These are phyloP conservation scores for Acanthamoeba castellanii DNA, from an alignment of 208 protist genomes.

Conservation along the genomic window DNA sequence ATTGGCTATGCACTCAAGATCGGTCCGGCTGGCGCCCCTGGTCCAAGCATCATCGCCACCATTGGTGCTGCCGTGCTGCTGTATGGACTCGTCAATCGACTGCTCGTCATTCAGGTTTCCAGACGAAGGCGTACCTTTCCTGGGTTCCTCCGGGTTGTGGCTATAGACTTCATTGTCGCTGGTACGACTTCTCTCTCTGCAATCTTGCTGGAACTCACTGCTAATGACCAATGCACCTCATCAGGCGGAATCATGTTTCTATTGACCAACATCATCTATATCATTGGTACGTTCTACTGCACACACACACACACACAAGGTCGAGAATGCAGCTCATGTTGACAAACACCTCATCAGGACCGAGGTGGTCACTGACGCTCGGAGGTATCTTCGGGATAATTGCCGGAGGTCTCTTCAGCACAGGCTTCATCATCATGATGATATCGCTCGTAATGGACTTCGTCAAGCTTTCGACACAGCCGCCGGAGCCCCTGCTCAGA, in stretches of 20 bases:
- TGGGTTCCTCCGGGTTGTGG: not conserved
- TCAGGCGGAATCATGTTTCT: not conserved
- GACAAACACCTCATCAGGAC: not conserved
- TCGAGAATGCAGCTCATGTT: not conserved
- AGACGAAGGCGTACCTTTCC: not conserved
- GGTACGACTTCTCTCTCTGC: not conserved
- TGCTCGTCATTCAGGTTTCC: conserved; percentile 24
- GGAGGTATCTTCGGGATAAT: conserved; percentile 1
- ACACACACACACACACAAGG: too few relatives aligned
- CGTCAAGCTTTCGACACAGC: not conserved
- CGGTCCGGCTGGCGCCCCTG: not conserved
- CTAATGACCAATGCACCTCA: not conserved
- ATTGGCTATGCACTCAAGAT: conserved; percentile 22
- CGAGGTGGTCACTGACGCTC: not conserved
- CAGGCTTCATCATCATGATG: not conserved
- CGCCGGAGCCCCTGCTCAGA: not conserved
- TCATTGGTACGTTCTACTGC: conserved; percentile 7
- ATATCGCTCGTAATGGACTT: not conserved
- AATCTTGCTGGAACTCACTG: not conserved
- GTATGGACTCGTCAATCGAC: not conserved
- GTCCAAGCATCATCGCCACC: conserved; percentile 21
- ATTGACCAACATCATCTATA: conserved; percentile 38
- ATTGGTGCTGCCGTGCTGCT: not conserved
- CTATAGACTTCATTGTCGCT: not conserved
- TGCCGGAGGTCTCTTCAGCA: not conserved